Conservation (phyloP, 1,284 basidiomycete genomes). For the Marasmius oreades region DNA sequence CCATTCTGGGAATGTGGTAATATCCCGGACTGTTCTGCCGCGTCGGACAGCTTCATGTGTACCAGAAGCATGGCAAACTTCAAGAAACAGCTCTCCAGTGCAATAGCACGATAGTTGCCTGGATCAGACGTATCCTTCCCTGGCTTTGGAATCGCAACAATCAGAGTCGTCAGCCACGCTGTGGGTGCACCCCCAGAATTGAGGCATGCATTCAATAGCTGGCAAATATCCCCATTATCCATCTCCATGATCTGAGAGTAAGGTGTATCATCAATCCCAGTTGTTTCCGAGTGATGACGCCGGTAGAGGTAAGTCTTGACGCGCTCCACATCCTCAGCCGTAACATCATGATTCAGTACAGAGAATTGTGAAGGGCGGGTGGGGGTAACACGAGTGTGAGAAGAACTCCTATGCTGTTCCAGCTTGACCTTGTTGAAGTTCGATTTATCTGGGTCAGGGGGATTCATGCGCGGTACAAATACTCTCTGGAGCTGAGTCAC, state of each 20-base stretch:
- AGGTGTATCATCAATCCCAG: too few species aligned
- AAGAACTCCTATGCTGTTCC: not conserved
- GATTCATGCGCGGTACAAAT: slow-evolving; percentile 7
- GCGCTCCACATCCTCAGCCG: not conserved
- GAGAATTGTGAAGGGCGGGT: not conserved
- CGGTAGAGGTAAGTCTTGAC: not conserved
- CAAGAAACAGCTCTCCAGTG: too few species aligned
- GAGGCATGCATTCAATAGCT: not conserved
- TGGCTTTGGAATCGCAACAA: too few species aligned
- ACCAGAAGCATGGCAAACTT: not conserved
- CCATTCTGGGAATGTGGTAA: slow-evolving; percentile 23
- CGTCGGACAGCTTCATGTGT: not conserved
- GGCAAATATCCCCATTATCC: not conserved
- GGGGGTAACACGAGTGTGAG: not conserved
- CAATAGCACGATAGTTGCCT: too few species aligned
- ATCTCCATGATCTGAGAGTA: not conserved
- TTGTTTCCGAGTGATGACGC: not conserved
- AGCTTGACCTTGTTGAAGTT: not conserved
- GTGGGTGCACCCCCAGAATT: not conserved
- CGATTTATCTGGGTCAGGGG: not conserved
- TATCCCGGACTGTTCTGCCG: not conserved
- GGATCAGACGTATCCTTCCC: too few species aligned
- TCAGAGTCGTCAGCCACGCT: not conserved
- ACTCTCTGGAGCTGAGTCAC: not conserved
- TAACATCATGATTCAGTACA: not conserved